Base-by-base conservation (phyloP, 2,329 filamentous ascomycete genomes). In the Apiospora koreana region DNA sequence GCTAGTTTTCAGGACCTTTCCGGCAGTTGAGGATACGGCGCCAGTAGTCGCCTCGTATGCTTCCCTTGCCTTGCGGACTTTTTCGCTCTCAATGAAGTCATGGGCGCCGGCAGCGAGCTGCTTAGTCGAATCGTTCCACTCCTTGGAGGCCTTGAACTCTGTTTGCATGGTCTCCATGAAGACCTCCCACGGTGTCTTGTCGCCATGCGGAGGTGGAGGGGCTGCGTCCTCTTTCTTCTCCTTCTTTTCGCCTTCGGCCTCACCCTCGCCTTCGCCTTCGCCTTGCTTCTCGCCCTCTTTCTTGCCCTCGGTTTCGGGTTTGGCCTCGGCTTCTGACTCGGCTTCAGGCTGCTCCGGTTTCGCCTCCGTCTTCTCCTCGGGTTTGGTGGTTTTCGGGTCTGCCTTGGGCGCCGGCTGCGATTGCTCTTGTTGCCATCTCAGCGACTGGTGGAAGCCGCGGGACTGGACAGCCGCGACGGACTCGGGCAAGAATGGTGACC, bases 101-200 rank as follows among this genome's bases (percentile, higher is more conserved):
- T 97, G 92, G 23, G 95, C 94, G 7, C 93, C 93, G 66, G 93
- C 94, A 23, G 94, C 93, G 54, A 99, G 88, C 74, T 96, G 94
- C 85, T 99, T 98, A 54, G 95, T 99, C 58, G 94, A 97, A 79
- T 99, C 96, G 79, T 99, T 97, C 96, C 96, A 99, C 81, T 99
- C 96, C 80, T 98, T 97, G 21, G 95, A 98, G 68, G 94, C 93
- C 82, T 98, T 94, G 84, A 99, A 97, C 83, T 99, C 96, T 70
- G 87, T 88, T 81, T 94, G 90, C 83, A 99, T 89, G n/a, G 96
- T 99, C 79, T 99, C 96, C 78, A 94, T 94, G 85, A 99, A 99
- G 42, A 99, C 96, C 81, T 98, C 94, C 95, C 96, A 98, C 69
- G 96, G 96, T 3, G 95, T 96, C 86, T 99, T 99, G 84, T 97